phyloP scores from a whole-genome alignment of 495 filamentous ascomycete species.

The Lichenothelia convexa region DNA sequence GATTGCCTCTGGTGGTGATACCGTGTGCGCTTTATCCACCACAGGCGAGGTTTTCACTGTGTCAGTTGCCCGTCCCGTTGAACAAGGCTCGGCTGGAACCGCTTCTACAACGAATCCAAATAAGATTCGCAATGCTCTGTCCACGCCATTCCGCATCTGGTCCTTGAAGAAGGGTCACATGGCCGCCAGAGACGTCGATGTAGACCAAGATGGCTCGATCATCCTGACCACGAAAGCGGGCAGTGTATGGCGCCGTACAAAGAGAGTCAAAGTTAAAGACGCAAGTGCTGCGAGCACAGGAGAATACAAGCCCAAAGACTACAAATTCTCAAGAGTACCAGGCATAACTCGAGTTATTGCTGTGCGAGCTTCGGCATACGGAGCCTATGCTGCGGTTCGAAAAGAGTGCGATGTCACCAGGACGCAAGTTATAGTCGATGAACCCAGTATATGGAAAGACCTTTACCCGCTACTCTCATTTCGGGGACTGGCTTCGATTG shows the following conservation, averaged over 20 bases:
- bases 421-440: conserved; percentile 48
- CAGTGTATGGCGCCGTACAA: conserved; percentile 75
- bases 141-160: conserved; percentile 64
- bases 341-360: conserved; percentile 66
- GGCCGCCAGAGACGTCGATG: conserved; percentile 68
- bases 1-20: conserved; percentile 70
- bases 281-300: conserved; percentile 29
- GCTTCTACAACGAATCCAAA: conserved; percentile 77
- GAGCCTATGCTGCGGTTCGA: conserved; percentile 74
- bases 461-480: conserved; percentile 51
- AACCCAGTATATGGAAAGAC: conserved; percentile 54
- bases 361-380: conserved; percentile 72
- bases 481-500: conserved; percentile 12
- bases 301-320: conserved; percentile 54
- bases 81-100: conserved; percentile 31
- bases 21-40: conserved; percentile 67
- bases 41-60: conserved; percentile 76
- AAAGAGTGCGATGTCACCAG: conserved; percentile 69
- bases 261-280: conserved; percentile 63
- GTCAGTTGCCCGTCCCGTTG: conserved; percentile 44
- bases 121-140: conserved; percentile 64
- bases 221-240: conserved; percentile 86
- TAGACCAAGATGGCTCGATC: conserved; percentile 86
- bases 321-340: conserved; percentile 81
- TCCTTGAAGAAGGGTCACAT: conserved; percentile 60